Conservation (phyloP, 169 alveolate genomes). For the Plasmodium ovale region DNA sequence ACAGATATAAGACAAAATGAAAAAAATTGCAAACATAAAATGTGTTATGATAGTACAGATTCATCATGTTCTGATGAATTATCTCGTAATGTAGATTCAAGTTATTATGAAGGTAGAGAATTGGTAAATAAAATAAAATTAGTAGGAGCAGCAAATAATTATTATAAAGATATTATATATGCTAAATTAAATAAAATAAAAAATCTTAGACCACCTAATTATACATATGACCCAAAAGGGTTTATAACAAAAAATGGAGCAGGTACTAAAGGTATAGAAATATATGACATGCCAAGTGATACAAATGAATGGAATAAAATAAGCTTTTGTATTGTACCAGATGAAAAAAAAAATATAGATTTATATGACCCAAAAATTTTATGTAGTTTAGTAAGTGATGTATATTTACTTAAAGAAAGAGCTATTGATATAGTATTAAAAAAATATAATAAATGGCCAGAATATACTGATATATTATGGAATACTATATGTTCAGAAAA, state of each 20-base stretch:
- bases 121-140: conserved; percentile 54
- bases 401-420: conserved; percentile 81
- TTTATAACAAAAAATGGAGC: conserved; percentile 83
- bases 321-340: conserved; percentile 84
- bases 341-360: conserved; percentile 77
- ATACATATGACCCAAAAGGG: conserved; percentile 83
- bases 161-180: conserved; percentile 54
- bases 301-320: conserved; percentile 84
- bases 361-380: conserved; percentile 77
- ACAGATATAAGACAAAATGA: not conserved
- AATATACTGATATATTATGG: conserved; percentile 81
- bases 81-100: conserved; percentile 50
- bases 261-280: conserved; percentile 88
- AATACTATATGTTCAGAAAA: conserved; percentile 79
- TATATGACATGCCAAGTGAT: conserved; percentile 83
- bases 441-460: conserved; percentile 85
- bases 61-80: conserved; percentile 62
- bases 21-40: not conserved
- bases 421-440: conserved; percentile 84
- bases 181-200: conserved; percentile 45
- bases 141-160: conserved; percentile 69
- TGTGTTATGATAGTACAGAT: conserved; percentile 47
- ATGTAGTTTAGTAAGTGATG: conserved; percentile 85
- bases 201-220: conserved; percentile 80
- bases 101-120: conserved; percentile 74